These are phyloP conservation scores for Sphaceloma murrayae DNA, from an alignment of 2,329 filamentous ascomycete species.

Conservation along the genomic window DNA sequence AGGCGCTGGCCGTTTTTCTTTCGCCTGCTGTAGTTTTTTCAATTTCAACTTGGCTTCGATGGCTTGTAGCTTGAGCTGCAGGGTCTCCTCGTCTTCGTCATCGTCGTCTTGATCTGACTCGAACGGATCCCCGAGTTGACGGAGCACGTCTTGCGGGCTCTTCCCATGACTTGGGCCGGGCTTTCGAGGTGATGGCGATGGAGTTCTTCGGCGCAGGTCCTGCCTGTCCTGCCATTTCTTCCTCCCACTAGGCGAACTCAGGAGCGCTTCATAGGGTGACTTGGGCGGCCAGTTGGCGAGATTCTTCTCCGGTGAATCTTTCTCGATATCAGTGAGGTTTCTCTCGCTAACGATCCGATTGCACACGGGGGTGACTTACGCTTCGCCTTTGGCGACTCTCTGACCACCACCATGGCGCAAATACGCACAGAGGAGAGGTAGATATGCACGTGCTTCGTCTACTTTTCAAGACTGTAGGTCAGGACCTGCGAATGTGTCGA, in stretches of 20 bases:
- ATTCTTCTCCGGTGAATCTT: slow-evolving; percentile 36
- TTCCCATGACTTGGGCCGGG: slow-evolving; percentile 23
- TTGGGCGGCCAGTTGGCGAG: slow-evolving; percentile 49
- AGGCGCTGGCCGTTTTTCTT: slow-evolving; percentile 20
- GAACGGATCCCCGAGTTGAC: slow-evolving; percentile 27
- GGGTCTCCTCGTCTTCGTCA: slow-evolving; percentile 74
- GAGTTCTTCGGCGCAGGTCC: slow-evolving; percentile 34
- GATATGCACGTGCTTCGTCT: neutral
- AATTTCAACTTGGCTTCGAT: slow-evolving; percentile 82
- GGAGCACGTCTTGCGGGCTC: slow-evolving; percentile 23
- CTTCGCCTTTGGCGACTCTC: slow-evolving; percentile 39
- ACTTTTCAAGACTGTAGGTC: neutral
- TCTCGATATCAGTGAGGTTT: slow-evolving; percentile 1
- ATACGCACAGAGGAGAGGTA: neutral
- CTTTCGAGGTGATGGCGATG: slow-evolving; percentile 49
- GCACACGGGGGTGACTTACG: slow-evolving; percentile 23
- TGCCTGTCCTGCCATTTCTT: slow-evolving; percentile 61
- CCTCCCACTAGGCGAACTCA: slow-evolving; percentile 68
- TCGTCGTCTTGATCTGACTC: slow-evolving; percentile 51
- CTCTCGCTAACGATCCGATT: neutral
- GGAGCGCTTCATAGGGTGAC: slow-evolving; percentile 52
- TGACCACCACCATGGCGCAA: slow-evolving; percentile 33
- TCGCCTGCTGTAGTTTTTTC: slow-evolving; percentile 66
- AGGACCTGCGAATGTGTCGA: too few species aligned
- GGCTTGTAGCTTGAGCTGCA: slow-evolving; percentile 75